phyloP scores from a whole-genome alignment of 2,329 filamentous ascomycete species.

The Zymoseptoria crescenta region DNA sequence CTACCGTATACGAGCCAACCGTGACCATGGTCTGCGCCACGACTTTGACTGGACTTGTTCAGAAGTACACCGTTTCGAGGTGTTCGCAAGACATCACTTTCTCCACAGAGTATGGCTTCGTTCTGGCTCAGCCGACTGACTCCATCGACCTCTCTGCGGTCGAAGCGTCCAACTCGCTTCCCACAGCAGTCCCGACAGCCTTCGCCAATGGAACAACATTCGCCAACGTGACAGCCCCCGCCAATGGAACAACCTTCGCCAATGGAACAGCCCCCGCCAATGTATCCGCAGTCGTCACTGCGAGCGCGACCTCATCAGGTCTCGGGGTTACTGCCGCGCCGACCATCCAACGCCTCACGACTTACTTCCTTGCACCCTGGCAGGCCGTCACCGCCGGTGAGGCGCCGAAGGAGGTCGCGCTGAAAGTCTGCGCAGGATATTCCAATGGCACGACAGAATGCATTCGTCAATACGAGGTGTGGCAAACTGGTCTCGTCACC shows the following conservation, averaged over 20 bases:
- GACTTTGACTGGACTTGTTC: slow-evolving; percentile 35
- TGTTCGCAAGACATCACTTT: slow-evolving; percentile 41
- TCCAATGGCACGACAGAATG: slow-evolving; percentile 33
- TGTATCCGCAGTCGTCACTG: neutral
- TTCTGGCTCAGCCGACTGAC: slow-evolving; percentile 32
- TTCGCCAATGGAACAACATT: slow-evolving; percentile 4
- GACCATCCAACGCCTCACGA: slow-evolving; percentile 33
- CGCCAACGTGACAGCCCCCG: neutral
- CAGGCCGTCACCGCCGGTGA: slow-evolving; percentile 34
- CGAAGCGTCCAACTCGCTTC: slow-evolving; percentile 10
- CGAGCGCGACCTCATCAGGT: slow-evolving; percentile 1
- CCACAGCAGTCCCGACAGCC: slow-evolving; percentile 1
- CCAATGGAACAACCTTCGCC: slow-evolving; percentile 4
- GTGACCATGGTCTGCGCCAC: slow-evolving; percentile 39
- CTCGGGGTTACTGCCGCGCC: slow-evolving; percentile 33
- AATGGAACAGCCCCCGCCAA: slow-evolving; percentile 1
- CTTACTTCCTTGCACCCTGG: slow-evolving; percentile 40
- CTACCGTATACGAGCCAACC: slow-evolving; percentile 35
- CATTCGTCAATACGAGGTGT: slow-evolving; percentile 35
- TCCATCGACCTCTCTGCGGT: slow-evolving; percentile 6
- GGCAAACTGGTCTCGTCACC: slow-evolving; percentile 35
- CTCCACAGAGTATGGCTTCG: slow-evolving; percentile 38
- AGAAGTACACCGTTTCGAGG: slow-evolving; percentile 34
- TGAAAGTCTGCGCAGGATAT: slow-evolving; percentile 35
- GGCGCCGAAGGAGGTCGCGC: slow-evolving; percentile 33